These are phyloP conservation scores for Cryptococcus sp. DNA, from an alignment of 1,284 basidiomycete genomes.

Conservation along the genomic window DNA sequence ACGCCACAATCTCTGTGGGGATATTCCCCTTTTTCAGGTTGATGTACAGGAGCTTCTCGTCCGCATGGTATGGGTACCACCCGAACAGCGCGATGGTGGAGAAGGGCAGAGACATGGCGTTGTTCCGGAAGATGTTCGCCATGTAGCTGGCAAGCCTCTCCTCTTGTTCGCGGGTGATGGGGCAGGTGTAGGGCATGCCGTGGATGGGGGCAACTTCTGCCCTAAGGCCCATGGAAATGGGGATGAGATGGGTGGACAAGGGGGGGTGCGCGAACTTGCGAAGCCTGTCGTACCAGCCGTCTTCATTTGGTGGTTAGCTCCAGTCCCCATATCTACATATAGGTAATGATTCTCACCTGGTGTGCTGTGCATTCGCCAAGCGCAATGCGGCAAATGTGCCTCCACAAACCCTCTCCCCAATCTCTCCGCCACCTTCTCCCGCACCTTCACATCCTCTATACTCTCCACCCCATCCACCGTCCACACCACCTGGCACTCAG, in stretches of 20 bases:
- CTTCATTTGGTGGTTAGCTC: constrained; percentile 4
- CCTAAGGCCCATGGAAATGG: constrained; percentile 23
- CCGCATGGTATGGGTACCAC: constrained; percentile 41
- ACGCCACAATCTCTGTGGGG: constrained; percentile 35
- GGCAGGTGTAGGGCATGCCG: not conserved
- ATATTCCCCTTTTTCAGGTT: not conserved
- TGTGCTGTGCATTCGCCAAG: constrained; percentile 24
- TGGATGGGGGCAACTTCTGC: constrained; percentile 11
- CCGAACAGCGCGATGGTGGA: constrained; percentile 33
- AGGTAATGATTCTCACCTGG: constrained; percentile 18
- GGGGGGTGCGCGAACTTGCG: constrained; percentile 27
- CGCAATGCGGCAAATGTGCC: constrained; percentile 27
- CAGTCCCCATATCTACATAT: not conserved
- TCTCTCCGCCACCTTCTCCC: constrained; percentile 28
- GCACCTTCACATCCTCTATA: constrained; percentile 22
- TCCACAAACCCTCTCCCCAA: constrained; percentile 15
- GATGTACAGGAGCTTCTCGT: constrained; percentile 6
- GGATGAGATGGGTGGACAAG: constrained; percentile 19
- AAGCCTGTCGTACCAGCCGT: constrained; percentile 20
- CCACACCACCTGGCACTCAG: constrained; percentile 14
- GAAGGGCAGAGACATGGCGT: constrained; percentile 11
- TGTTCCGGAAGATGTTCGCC: not conserved
- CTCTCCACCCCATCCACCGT: constrained; percentile 17
- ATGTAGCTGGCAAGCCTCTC: not conserved
- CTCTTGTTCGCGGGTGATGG: not conserved